phyloP scores from a whole-genome alignment of 495 filamentous ascomycete genomes.

The Lepraria neglecta region DNA sequence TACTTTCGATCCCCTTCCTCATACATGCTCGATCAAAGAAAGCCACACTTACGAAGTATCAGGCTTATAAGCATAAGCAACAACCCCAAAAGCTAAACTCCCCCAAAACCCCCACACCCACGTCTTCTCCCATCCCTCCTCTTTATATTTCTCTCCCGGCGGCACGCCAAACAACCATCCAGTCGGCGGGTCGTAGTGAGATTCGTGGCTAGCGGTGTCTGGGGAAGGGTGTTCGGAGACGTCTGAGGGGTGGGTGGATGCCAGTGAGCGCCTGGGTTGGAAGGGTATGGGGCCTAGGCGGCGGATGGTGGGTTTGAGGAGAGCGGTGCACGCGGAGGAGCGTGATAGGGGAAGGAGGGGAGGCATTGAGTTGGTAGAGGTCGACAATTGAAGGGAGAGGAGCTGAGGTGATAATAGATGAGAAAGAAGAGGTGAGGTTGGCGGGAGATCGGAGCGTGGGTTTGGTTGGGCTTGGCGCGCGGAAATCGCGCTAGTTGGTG shows the following conservation, averaged over 20 bases:
- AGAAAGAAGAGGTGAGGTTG: neutral
- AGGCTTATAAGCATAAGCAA: slow-evolving; percentile 94
- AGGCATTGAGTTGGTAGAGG: slow-evolving; percentile 18
- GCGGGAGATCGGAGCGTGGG: neutral
- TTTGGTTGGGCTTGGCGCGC: neutral
- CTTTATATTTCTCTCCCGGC: slow-evolving; percentile 89
- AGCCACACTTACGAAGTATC: slow-evolving; percentile 82
- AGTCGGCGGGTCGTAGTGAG: slow-evolving; percentile 81
- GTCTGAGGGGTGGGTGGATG: slow-evolving; percentile 18
- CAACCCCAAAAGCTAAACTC: slow-evolving; percentile 61
- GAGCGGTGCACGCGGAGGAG: neutral
- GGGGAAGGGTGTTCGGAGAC: slow-evolving; percentile 15
- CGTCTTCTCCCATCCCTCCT: slow-evolving; percentile 90
- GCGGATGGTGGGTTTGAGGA: neutral
- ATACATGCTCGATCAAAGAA: slow-evolving; percentile 11
- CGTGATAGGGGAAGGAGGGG: slow-evolving; percentile 14
- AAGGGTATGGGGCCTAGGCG: neutral
- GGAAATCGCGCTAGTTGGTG: too few relatives aligned
- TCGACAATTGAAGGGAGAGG: neutral
- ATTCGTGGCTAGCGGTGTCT: slow-evolving; percentile 51
- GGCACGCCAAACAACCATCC: slow-evolving; percentile 88
- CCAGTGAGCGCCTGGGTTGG: neutral
- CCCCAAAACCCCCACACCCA: slow-evolving; percentile 88
- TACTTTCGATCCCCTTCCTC: neutral
- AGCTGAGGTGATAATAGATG: neutral